phyloP scores from a whole-genome alignment of 225 moss, liverwort and hornwort genomes.

The Ulota crispa region DNA sequence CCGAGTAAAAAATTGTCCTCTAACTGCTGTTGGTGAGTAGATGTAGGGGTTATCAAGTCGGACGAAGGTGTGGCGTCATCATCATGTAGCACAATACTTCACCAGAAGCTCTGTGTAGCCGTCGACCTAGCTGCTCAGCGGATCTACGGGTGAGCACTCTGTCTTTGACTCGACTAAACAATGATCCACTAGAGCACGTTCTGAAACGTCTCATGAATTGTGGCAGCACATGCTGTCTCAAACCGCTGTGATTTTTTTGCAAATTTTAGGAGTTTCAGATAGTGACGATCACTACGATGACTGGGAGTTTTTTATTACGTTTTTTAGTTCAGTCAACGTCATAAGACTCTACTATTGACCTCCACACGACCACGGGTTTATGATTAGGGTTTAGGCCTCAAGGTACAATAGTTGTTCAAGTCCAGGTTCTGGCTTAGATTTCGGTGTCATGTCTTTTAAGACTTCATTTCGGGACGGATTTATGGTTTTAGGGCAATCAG shows the following conservation, averaged over 20 bases:
- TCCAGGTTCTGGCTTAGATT: neutral
- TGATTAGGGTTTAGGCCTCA: slow-evolving; percentile 29
- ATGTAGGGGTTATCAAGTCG: slow-evolving; percentile 57
- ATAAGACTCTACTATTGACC: neutral
- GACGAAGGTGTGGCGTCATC: slow-evolving; percentile 60
- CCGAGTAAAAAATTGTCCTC: slow-evolving; percentile 4
- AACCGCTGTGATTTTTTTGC: neutral
- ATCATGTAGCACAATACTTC: slow-evolving; percentile 72
- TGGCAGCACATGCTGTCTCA: neutral
- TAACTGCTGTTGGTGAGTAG: slow-evolving; percentile 44
- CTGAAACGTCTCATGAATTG: neutral
- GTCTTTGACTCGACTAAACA: neutral
- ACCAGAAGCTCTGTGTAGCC: slow-evolving; percentile 89
- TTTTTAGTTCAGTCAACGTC: neutral
- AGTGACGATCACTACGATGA: slow-evolving; percentile 3
- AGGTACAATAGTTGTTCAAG: slow-evolving; percentile 3
- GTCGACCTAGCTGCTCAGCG: slow-evolving; percentile 77
- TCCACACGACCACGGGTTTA: slow-evolving; percentile 14
- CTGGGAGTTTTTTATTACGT: neutral
- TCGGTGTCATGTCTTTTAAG: neutral
- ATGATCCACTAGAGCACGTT: neutral
- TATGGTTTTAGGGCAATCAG: neutral
- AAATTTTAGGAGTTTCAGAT: neutral
- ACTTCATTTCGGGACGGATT: neutral
- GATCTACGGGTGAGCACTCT: slow-evolving; percentile 72